Evolutionary conservation across 805 yeast species (phyloP), one percentile per base, ranked within the genome.

Genomic region (Saturnispora diversa): DNA sequence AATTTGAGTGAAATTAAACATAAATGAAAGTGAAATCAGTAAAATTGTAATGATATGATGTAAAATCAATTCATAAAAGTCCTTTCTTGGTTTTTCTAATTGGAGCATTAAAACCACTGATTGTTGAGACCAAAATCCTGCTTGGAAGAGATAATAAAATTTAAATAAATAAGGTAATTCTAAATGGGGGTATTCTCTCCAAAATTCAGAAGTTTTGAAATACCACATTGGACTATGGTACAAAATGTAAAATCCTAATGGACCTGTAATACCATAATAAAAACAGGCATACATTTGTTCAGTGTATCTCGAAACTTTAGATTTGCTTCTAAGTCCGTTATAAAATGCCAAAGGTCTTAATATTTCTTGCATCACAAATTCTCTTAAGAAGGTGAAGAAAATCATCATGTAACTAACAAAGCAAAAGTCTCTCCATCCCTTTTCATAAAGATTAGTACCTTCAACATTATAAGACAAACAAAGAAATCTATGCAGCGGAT

Each of bases 71-170:
- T 92, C 98, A 52, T 78, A 67, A 64, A 79, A 88, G 60, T 92
- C 99, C 62, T 87, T 88, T 62, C 99, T 75, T 43, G 96, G 97
- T 60, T 85, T 85, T 63, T 92, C 99, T 45, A 92, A 70, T 60
- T 83, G 95, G 48, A 92, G 69, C 34, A 77, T 64, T 48, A 92
- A 68, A 24, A 92, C 83, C 30, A 84, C 77, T 1, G 94, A 80
- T 64, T 92, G 98, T 66, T 92, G 99, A 17, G 87, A 78, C 99
- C 99, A 92, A 62, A 86, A 92, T 4, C 97, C 83, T 5, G 97
- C 97, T 65, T 92, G 97, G 31, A 84, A 77, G 46, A 92, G 67
- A 59, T 92, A 92, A 58, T 82, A 92, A 11, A 77, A 60, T 65
- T 92, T 92, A 67, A 83, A 82, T 42, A 70, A 66, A 45, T 66